Base-by-base conservation (phyloP, 306 rosid species). In the Cucumis hystrix region DNA sequence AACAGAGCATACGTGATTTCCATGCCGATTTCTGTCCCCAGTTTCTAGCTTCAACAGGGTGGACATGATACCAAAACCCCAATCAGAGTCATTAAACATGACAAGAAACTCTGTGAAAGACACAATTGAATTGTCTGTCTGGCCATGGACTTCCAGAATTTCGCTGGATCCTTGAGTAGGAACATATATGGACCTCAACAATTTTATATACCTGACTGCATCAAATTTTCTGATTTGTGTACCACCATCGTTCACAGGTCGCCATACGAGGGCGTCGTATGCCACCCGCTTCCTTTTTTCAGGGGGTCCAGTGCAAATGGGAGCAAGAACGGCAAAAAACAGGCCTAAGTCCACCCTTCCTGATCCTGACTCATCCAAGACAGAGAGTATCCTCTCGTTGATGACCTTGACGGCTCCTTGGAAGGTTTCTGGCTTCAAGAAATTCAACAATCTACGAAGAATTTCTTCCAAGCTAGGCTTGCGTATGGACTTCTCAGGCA, bases 21-120 rank as follows among this genome's bases (percentile, higher is more conserved):
- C 98, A 54, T 96, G 97, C 62, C 98, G 93, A 80, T 89, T 92
- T 79, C 98, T 88, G 76, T 96, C 99, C 67, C 98, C 97, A 0
- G 84, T 83, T 82, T 96, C 99, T 45, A 96, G 99, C 88, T 91
- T 96, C 80, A 86, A 64, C 62, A 96, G 79, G 58, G 88, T 89
- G 15, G 98, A 84, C 97, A 96, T 88, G 74, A 96, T 92, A 47
- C 98, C 98, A 60, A 96, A 96, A 67, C 99, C 98, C 98, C 97
- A 91, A 85, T 96, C 99, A 17, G 83, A 82, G 85, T 96, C 98
- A 47, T 96, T 91, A 78, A 96, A 89, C 97, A 92, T 86, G 56
- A 84, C 91, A 51, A 88, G 85, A 79, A 96, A 96, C 85, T 96
- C 99, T 0, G 96, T 73, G 84, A 83, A 96, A 28, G 98, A 88